A percentile compares a stretch with the other conserved stretches of the same genome.
Conservation (phyloP, 352 stramenopile genomes). For the Pythium coloratum region DNA sequence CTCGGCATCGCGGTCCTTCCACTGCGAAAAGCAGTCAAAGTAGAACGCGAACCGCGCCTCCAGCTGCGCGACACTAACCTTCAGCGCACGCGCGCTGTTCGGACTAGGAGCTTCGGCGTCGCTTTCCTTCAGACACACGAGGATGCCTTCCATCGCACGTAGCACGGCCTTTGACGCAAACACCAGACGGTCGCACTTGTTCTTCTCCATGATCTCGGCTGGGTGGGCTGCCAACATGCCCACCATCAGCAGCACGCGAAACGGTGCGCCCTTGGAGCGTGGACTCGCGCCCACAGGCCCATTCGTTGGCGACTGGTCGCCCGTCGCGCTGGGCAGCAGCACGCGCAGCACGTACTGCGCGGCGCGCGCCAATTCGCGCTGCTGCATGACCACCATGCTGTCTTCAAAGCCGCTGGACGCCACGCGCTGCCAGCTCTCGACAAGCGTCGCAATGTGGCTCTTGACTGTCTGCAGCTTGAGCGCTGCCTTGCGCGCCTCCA, state of each 20-base stretch:
- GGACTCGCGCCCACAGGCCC: constrained; percentile 18
- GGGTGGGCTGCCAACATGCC: constrained; percentile 73
- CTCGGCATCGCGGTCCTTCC: constrained; percentile 63
- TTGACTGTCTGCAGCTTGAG: constrained; percentile 36
- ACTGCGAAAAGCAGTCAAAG: constrained; percentile 59
- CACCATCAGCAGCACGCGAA: constrained; percentile 70
- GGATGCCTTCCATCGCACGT: constrained; percentile 39
- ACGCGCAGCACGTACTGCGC: constrained; percentile 58
- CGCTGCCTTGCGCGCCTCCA: constrained; percentile 44
- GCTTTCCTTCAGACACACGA: constrained; percentile 29
- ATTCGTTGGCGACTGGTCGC: constrained; percentile 19
- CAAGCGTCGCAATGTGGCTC: constrained; percentile 38
- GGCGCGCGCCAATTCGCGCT: constrained; percentile 46
- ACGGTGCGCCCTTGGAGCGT: constrained; percentile 35
- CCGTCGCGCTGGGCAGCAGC: constrained; percentile 34
- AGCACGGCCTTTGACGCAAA: constrained; percentile 48
- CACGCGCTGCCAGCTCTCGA: constrained; percentile 48
- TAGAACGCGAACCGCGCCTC: constrained; percentile 69
- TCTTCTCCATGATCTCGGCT: constrained; percentile 58
- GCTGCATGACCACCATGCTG: constrained; percentile 66
- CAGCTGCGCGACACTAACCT: constrained; percentile 39
- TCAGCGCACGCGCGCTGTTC: constrained; percentile 38
- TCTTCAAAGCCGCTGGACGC: constrained; percentile 42
- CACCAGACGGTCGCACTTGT: constrained; percentile 41
- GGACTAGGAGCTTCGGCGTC: constrained; percentile 16